phyloP scores from a whole-genome alignment of 2,329 filamentous ascomycete species.

The Colletotrichum sp. region DNA sequence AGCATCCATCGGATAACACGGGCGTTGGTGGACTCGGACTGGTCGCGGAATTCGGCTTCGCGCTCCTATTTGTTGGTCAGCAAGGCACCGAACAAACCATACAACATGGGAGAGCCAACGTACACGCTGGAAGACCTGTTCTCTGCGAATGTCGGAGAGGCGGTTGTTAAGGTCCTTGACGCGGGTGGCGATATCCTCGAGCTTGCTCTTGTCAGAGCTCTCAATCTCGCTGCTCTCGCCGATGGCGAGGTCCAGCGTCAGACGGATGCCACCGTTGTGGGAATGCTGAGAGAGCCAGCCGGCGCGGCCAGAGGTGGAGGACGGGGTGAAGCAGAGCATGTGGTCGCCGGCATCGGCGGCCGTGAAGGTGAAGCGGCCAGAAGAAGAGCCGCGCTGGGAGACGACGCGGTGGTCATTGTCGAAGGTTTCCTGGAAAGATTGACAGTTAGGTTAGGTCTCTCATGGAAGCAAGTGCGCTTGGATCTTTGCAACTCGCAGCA shows the following conservation, averaged over 20 bases:
- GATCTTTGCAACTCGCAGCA: not conserved
- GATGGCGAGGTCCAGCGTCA: slow-evolving; percentile 90
- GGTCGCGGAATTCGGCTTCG: slow-evolving; percentile 97
- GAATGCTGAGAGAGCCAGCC: slow-evolving; percentile 74
- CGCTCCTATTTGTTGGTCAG: slow-evolving; percentile 71
- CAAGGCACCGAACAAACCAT: not conserved
- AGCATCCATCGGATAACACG: slow-evolving; percentile 94
- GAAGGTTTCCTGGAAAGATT: slow-evolving; percentile 77
- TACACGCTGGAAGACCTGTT: slow-evolving; percentile 97
- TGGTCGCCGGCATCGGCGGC: slow-evolving; percentile 95
- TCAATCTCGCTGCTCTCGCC: slow-evolving; percentile 95
- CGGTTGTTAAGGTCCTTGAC: slow-evolving; percentile 89
- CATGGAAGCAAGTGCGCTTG: not conserved
- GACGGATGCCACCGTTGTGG: slow-evolving; percentile 77
- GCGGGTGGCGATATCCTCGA: slow-evolving; percentile 86
- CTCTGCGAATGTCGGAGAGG: slow-evolving; percentile 85
- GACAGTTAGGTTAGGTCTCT: slow-evolving; percentile 5
- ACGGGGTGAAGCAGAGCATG: slow-evolving; percentile 91
- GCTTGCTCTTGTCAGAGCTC: slow-evolving; percentile 90
- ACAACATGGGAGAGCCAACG: not conserved
- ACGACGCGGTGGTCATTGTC: slow-evolving; percentile 98
- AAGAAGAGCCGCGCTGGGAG: slow-evolving; percentile 76
- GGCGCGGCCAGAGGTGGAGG: slow-evolving; percentile 70
- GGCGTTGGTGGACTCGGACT: slow-evolving; percentile 90
- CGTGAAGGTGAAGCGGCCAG: slow-evolving; percentile 93